phyloP scores from a whole-genome alignment of 495 filamentous ascomycete species.

The Margaritispora aquatica region DNA sequence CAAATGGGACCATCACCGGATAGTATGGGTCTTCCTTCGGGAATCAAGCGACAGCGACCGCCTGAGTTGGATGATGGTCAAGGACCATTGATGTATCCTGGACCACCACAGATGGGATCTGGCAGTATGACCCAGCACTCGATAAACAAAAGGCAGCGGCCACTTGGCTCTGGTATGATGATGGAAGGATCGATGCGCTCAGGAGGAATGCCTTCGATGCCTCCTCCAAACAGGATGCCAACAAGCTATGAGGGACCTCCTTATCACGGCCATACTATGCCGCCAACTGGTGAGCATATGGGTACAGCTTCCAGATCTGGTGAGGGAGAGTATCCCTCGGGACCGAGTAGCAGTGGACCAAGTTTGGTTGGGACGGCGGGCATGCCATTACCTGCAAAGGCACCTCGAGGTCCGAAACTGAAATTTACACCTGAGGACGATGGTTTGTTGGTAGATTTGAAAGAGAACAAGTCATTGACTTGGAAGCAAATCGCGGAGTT shows the following conservation, averaged over 20 bases:
- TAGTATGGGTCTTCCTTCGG: conserved; percentile 15
- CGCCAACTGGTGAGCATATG: conserved; percentile 52
- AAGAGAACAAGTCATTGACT: conserved; percentile 85
- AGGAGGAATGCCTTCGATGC: conserved; percentile 42
- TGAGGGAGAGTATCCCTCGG: conserved; percentile 32
- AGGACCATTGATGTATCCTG: too few species aligned
- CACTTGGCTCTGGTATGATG: too few species aligned
- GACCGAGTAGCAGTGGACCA: conserved; percentile 40
- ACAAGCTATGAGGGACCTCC: conserved; percentile 27
- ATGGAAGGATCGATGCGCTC: conserved; percentile 32
- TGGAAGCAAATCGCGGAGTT: conserved; percentile 97
- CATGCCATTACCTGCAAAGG: conserved; percentile 71
- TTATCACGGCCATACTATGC: conserved; percentile 71
- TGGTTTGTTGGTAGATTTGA: conserved; percentile 73
- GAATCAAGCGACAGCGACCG: conserved; percentile 25
- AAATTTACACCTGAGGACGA: conserved; percentile 92
- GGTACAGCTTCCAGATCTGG: conserved; percentile 40
- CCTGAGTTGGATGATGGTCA: conserved; percentile 24
- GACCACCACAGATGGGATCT: too few species aligned
- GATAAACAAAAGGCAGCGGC: too few species aligned
- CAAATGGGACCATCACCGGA: background rate
- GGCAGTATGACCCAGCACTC: too few species aligned
- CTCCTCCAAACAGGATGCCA: conserved; percentile 22
- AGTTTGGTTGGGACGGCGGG: conserved; percentile 75
- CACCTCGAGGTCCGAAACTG: conserved; percentile 75